Conservation (phyloP, 148 eudicot species). For the Fagopyrum homotropicum region DNA sequence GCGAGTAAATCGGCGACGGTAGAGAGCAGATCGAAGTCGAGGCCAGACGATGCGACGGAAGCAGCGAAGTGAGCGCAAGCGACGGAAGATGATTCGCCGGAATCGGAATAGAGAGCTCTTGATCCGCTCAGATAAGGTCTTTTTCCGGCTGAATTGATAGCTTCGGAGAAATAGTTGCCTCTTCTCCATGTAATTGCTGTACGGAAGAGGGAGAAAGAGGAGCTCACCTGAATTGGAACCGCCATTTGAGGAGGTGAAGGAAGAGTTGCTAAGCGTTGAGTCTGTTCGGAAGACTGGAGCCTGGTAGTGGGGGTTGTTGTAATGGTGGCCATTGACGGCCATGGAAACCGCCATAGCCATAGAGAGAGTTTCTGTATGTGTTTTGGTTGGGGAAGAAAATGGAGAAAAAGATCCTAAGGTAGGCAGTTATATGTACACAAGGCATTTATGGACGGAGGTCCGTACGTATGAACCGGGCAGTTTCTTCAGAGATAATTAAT, state of each 20-base stretch:
- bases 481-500: constrained; percentile 4
- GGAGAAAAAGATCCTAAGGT: background rate
- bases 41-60: constrained; percentile 50
- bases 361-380: background rate
- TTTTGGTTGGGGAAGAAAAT: constrained; percentile 7
- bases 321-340: background rate
- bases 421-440: background rate
- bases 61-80: constrained; percentile 37
- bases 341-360: constrained; percentile 1
- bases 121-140: constrained; percentile 39
- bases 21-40: constrained; percentile 31
- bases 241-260: constrained; percentile 1
- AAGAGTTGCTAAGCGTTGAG: constrained; percentile 11
- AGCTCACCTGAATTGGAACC: background rate
- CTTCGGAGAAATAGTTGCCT: constrained; percentile 78
- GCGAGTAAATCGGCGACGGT: constrained; percentile 24
- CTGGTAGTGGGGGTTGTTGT: constrained; percentile 5
- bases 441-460: constrained; percentile 7
- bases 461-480: constrained; percentile 4
- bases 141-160: constrained; percentile 74
- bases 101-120: constrained; percentile 45
- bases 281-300: constrained; percentile 31
- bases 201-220: background rate
- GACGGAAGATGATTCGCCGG: constrained; percentile 34
- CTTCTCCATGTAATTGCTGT: constrained; percentile 42